phyloP scores from a whole-genome alignment of 176 grass and related monocot species.

The Oryza coarctata region DNA sequence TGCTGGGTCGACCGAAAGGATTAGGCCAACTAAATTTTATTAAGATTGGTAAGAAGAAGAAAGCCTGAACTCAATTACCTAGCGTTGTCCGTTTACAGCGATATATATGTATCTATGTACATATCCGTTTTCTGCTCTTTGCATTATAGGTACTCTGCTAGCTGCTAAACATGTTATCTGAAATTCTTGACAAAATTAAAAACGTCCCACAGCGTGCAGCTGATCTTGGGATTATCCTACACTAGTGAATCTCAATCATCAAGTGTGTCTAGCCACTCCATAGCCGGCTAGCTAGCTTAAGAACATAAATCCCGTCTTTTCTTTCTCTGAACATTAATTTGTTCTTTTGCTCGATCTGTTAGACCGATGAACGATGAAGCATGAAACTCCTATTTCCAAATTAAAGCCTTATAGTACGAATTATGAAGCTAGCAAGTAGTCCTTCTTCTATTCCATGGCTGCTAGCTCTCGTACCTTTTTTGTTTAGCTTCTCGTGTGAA shows the following conservation, averaged over 20 bases:
- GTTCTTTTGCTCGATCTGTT: background rate
- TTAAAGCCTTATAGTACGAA: too few species aligned
- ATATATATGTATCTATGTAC: background rate
- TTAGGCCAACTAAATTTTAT: too few species aligned
- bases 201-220: background rate
- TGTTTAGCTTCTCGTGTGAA: conserved; percentile 10
- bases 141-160: background rate
- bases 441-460: background rate
- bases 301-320: background rate
- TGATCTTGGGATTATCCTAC: background rate
- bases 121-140: background rate
- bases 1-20: too few species aligned
- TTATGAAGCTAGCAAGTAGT: background rate
- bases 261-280: background rate
- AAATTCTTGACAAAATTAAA: background rate
- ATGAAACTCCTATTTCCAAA: background rate
- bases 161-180: background rate
- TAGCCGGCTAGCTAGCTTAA: background rate
- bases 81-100: background rate
- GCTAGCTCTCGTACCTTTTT: background rate
- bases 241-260: background rate
- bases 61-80: background rate
- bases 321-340: background rate
- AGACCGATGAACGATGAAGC: background rate
- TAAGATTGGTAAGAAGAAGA: too few species aligned